Base-by-base conservation (phyloP, 2,329 filamentous ascomycete species). In the Penicillium fuscoglaucum region DNA sequence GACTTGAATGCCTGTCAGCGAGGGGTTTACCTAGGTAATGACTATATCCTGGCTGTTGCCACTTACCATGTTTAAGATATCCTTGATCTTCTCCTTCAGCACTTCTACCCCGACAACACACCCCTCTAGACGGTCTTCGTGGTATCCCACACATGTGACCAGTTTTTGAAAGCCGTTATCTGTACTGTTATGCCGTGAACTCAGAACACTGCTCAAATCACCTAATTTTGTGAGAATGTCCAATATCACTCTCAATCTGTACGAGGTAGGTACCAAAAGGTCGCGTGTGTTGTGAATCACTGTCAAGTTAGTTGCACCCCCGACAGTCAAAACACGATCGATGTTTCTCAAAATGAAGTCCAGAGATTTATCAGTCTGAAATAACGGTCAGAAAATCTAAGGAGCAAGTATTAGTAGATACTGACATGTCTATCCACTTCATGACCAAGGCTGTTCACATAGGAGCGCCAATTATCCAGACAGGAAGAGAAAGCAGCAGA, bases 71-170 rank as follows among this genome's bases (percentile, higher is more conserved):
- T 64, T 52, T 5, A 59, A 64, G 6, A 63, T 59, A 4, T 55
- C 61, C 29, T 61, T 60, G 4, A 66, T 50, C 28, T 59, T 66
- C 46, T 54, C 51, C 50, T 66, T 63, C 9, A 65, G 40, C 1
- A 61, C 57, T 2, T 55, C 47, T 13, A 64, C 55, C 29, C 62
- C 66, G 26, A 58, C 52, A 10, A 61, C 10, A 15, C 60, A n/a
- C 6, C 60, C 61, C 26, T 65, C 57, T 1, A 66, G n/a, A 12
- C 21, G 47, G 1, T 47, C 49, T n/a, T 37, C 50, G 24, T 66
- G 51, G 28, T 61, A 60, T 6, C 41, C 45, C n/a, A 58, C 28
- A 8, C 43, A 50, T 4, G 51, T 40, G 8, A 26, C 43, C 40
- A 61, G 47, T 10, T 41, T 45, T 37, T 46, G 52, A 17, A 47